phyloP scores from a whole-genome alignment of 148 eudicot species.

The Heliamphora exappendiculata region DNA sequence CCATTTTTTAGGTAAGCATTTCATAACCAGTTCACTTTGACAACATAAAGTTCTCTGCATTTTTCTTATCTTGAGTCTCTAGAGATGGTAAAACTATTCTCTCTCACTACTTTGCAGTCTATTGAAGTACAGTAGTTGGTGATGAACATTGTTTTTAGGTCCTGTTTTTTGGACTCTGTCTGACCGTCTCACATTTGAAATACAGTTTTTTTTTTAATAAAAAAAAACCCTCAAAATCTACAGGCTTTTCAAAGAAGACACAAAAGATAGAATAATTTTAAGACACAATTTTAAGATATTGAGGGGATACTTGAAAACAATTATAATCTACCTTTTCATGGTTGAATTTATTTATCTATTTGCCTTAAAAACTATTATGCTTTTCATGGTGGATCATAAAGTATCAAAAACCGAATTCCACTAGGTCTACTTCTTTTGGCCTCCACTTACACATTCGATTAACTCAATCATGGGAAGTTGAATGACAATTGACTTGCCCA shows the following conservation, averaged over 20 bases:
- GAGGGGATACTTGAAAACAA: not conserved
- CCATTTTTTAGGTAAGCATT: not conserved
- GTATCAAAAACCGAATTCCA: not conserved
- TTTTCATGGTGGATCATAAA: constrained; percentile 1
- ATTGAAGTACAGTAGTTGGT: not conserved
- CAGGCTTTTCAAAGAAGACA: not conserved
- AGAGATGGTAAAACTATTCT: too few species aligned
- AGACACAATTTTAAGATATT: not conserved
- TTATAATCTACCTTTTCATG: not conserved
- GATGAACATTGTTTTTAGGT: not conserved
- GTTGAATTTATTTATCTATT: not conserved
- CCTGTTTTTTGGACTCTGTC: too few species aligned
- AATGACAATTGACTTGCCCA: not conserved
- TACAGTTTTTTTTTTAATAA: too few species aligned
- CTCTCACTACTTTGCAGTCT: not conserved
- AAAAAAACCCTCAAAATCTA: too few species aligned
- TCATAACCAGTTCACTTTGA: not conserved
- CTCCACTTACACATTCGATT: not conserved
- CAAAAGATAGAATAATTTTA: not conserved
- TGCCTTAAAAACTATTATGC: not conserved
- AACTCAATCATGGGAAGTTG: not conserved
- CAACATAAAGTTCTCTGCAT: not conserved
- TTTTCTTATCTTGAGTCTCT: too few species aligned
- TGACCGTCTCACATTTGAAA: too few species aligned
- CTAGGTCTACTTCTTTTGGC: not conserved